Base-by-base conservation (phyloP, 345 rosid species). In the Acer saccharum region DNA sequence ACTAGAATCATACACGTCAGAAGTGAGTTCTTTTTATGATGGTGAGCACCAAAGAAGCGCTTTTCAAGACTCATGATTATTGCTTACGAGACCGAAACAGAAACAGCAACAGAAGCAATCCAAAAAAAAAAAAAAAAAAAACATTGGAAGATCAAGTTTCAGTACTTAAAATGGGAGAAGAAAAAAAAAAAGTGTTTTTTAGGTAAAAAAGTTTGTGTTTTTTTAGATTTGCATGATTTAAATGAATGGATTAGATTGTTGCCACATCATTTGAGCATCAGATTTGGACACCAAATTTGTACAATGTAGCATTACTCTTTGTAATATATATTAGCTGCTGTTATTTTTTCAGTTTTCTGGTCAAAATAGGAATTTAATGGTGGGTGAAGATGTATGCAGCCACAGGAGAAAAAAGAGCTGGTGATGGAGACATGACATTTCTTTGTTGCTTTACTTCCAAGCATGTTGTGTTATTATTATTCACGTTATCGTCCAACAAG, bases 131-230 rank as follows among this genome's bases (percentile, higher is more conserved):
- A 20, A 13, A 20, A 13, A 7, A 25, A 63, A 27, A 41, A 64
- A 64, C 18, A 25, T 4, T 25, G 8, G 9, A 25, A 64, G 10
- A 7, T 10, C 58, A 16, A 54, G n/a, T 54, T 54, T 54, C 7
- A 54, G 58, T 54, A 16, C 7, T 54, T 11, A 50, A 54, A 14
- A 54, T 16, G n/a, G 0, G 7, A 54, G 17, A 14, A 54, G 39
- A 54, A 14, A 54, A 16, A 3, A n/a, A 23, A 23, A 23, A 9
- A 14, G 25, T 71, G 44, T 10, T 2, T 25, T 7, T 27, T 9
- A 13, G 32, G 75, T 71, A 48, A 32, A 71, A 71, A 71, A 29
- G 74, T 32, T 71, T 32, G 18, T n/a, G n/a, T n/a, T n/a, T n/a
- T n/a, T n/a, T n/a, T n/a, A n/a, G n/a, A n/a, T n/a, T n/a, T n/a